phyloP scores from a whole-genome alignment of 306 rosid genomes.

The Leucaena leucocephala region DNA sequence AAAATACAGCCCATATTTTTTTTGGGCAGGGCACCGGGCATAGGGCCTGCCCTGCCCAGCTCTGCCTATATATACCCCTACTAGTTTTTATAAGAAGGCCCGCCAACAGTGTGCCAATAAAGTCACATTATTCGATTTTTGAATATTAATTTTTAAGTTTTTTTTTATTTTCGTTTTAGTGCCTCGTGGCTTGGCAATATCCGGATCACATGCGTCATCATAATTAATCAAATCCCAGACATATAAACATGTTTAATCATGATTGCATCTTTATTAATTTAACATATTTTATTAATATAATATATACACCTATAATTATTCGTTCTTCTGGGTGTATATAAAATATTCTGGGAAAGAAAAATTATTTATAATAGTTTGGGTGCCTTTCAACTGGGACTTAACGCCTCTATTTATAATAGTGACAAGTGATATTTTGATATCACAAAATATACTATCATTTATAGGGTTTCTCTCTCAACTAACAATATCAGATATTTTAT shows the following conservation, averaged over 20 bases:
- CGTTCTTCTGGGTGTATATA: background rate
- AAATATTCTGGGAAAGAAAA: too few species aligned
- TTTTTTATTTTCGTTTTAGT: background rate
- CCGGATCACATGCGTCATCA: slow-evolving; percentile 6
- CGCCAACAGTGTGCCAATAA: background rate
- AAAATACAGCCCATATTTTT: too few species aligned
- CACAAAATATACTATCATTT: too few species aligned
- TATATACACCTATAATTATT: background rate
- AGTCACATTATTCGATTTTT: background rate
- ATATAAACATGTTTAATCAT: slow-evolving; percentile 5
- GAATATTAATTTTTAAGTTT: background rate
- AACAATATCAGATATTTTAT: too few species aligned
- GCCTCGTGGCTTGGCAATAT: background rate
- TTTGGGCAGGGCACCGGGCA: too few species aligned
- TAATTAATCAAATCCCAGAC: background rate
- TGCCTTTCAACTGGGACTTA: too few species aligned
- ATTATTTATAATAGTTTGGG: too few species aligned
- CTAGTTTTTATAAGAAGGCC: background rate
- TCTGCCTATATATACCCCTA: too few species aligned
- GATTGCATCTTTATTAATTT: background rate
- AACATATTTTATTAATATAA: background rate
- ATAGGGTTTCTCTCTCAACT: too few species aligned
- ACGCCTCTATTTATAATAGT: too few species aligned
- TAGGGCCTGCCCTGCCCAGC: too few species aligned
- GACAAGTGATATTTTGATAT: too few species aligned